Evolutionary conservation across 768 basidiomycete genomes (phyloP), one percentile per base, ranked within the genome.

Genomic region (Suillus cothurnatus): DNA sequence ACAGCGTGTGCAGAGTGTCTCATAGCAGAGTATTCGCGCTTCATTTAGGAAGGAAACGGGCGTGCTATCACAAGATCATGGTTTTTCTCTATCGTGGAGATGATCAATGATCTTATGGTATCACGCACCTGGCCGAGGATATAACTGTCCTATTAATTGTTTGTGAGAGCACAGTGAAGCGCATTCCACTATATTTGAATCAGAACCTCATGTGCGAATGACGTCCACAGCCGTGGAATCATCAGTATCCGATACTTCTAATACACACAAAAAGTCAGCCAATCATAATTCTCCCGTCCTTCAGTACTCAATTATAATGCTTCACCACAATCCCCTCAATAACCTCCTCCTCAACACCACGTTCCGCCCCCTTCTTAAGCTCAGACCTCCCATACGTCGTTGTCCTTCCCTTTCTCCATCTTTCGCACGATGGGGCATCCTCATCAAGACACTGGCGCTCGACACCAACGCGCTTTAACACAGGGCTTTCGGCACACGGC

Each of bases 321-420:
- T 69, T 76, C 38, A 79, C 76, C 39, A 71, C 68, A 4, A 77
- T 70, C 1, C 77, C 77, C 41, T 73, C 71, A 38, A 79, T 62
- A 38, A 77, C 58, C 66, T 78, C 74, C 55, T 78, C 78, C 64
- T 80, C 77, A 6, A 73, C 65, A 12, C 70, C 73, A n/a, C 71
- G 71, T 64, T 73, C 69, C 15, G 61, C 65, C 12, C 67, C 69
- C 41, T 73, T 74, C 65, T 72, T 69, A n/a, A 79, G 69, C 32
- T 73, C 65, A 17, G 68, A 61, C 38, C 73, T 65, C 4, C 79
- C 79, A 62, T 79, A 80, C 6, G 72, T 61, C 34, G 71, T 67
- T 6, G 71, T 68, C 23, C 78, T 64, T 31, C 69, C 74, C 68
- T 72, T 75, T 39, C 74, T 70, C 76, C 76, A 79, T 32, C 66